Conservation (phyloP, 768 basidiomycete species). For the Neoboletus magnificus region DNA sequence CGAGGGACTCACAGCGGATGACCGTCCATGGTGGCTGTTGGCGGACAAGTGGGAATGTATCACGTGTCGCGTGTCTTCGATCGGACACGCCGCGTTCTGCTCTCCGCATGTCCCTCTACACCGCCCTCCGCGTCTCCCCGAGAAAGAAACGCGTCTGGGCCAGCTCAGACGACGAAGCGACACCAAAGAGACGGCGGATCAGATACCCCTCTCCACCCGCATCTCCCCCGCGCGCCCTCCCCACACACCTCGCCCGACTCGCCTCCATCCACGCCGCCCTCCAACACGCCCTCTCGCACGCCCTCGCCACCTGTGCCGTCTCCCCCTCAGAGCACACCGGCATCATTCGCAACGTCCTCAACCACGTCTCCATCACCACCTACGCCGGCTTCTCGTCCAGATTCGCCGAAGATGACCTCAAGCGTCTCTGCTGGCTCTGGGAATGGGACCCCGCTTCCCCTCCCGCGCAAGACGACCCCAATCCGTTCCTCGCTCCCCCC, state of each 20-base stretch:
- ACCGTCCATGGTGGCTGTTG: constrained; percentile 9
- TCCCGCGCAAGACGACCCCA: constrained; percentile 51
- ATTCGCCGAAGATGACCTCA: constrained; percentile 67
- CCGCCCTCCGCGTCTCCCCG: constrained; percentile 59
- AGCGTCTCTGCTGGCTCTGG: constrained; percentile 83
- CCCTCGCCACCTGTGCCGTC: constrained; percentile 77
- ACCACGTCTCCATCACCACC: constrained; percentile 66
- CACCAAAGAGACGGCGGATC: constrained; percentile 67
- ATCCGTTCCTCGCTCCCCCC: constrained; percentile 62
- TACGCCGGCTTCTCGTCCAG: constrained; percentile 64
- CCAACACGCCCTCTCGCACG: constrained; percentile 82
- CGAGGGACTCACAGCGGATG: constrained; percentile 18
- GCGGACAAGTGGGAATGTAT: constrained; percentile 15
- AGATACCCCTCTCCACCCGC: constrained; percentile 47
- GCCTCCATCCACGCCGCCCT: constrained; percentile 62
- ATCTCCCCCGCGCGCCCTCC: constrained; percentile 43
- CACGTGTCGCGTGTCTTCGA: constrained; percentile 35
- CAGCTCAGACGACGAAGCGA: constrained; percentile 48
- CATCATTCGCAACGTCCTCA: constrained; percentile 72
- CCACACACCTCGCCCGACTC: constrained; percentile 59
- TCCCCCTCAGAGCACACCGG: constrained; percentile 77
- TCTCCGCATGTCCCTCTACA: constrained; percentile 14
- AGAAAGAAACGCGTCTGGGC: constrained; percentile 61
- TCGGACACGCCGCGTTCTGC: constrained; percentile 6
- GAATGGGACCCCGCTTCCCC: constrained; percentile 68